Evolutionary conservation across 495 filamentous ascomycete genomes (phyloP).

Genomic region (Neurospora africana): DNA sequence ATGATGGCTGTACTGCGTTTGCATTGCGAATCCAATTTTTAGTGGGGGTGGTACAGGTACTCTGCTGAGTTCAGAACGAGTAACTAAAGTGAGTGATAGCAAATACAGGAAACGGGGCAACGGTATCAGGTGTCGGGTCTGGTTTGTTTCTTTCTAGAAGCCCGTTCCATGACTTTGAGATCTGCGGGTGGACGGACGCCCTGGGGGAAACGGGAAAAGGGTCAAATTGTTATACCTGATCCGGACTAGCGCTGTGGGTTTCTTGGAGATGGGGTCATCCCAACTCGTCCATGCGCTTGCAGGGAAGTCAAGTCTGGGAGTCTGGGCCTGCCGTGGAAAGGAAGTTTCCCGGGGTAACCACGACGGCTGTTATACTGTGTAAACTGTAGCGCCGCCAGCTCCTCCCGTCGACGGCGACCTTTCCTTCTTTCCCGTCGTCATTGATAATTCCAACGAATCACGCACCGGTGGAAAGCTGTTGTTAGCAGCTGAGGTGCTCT

Average conservation of each 20-base stretch:
- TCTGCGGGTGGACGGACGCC: not conserved
- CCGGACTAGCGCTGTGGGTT: not conserved
- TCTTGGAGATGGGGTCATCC: not conserved
- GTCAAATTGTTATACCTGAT: not conserved
- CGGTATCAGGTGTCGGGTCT: too few species aligned
- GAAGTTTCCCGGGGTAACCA: not conserved
- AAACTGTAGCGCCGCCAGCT: not conserved
- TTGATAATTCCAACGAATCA: too few species aligned
- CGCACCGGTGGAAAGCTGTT: not conserved
- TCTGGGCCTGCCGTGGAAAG: too few species aligned
- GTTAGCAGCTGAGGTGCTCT: too few species aligned
- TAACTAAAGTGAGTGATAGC: not conserved
- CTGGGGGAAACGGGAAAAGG: not conserved
- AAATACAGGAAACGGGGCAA: not conserved
- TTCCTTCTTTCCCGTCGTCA: not conserved
- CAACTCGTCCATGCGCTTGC: not conserved
- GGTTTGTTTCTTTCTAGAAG: too few species aligned
- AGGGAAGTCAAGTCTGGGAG: not conserved
- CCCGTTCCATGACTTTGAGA: not conserved
- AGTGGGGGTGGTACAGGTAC: not conserved
- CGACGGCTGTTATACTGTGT: not conserved
- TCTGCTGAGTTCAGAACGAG: too few species aligned
- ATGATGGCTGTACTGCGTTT: not conserved
- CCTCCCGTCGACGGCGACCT: not conserved
- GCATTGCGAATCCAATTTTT: not conserved